Evolutionary conservation across 2,329 filamentous ascomycete genomes (phyloP).

Genomic region (Stenocarpella maydis): DNA sequence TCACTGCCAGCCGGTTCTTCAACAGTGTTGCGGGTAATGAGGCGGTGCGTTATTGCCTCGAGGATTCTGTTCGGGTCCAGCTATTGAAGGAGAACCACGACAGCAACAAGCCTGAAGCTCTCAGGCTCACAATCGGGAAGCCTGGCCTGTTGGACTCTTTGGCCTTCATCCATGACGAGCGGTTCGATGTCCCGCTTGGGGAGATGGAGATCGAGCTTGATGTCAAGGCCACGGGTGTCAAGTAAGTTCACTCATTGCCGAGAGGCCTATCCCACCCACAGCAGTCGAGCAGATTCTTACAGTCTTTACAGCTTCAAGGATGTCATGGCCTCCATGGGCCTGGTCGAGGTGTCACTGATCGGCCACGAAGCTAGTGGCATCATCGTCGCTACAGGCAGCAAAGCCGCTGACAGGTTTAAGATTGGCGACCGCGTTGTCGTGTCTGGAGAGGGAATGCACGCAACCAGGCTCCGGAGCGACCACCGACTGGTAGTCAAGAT

Average conservation of each 20-base stretch:
- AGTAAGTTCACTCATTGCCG: background rate
- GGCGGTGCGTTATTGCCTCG: background rate
- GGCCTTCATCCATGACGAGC: constrained; percentile 26
- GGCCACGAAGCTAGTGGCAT: constrained; percentile 15
- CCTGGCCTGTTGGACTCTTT: constrained; percentile 33
- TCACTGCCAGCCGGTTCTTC: constrained; percentile 9
- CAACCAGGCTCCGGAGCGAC: constrained; percentile 24
- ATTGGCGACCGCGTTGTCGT: constrained; percentile 27
- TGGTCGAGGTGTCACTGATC: background rate
- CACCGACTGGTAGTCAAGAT: constrained; percentile 30
- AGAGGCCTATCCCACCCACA: background rate
- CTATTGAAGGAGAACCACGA: background rate
- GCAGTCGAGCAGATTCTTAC: background rate
- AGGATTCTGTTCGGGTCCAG: constrained; percentile 14
- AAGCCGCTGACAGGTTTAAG: background rate
- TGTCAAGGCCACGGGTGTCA: constrained; percentile 24
- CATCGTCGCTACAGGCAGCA: background rate
- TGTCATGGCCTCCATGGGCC: constrained; percentile 24
- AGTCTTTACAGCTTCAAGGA: constrained; percentile 5
- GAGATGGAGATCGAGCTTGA: constrained; percentile 24
- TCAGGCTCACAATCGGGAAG: background rate
- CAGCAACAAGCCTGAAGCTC: background rate
- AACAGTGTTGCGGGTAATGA: background rate
- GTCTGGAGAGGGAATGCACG: constrained; percentile 28
- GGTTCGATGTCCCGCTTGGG: background rate